Conservation (phyloP, 306 rosid genomes). For the Castanea crenata region DNA sequence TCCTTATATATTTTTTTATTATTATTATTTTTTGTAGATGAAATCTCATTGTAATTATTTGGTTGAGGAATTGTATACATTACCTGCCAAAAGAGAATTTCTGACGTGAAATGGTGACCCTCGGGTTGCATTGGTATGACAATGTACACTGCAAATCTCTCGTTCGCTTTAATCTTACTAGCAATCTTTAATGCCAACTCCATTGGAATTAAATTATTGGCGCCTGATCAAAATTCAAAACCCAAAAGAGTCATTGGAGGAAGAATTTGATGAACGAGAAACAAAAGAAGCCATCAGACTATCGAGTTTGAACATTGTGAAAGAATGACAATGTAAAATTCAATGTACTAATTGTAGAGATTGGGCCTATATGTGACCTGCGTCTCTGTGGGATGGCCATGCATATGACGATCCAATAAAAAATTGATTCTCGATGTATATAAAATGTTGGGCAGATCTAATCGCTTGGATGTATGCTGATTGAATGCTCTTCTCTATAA, state of each 20-base stretch:
- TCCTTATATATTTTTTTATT: not conserved
- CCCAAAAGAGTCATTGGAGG: not conserved
- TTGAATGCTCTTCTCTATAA: conserved; percentile 87
- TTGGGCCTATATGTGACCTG: conserved; percentile 56
- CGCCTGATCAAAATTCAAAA: conserved; percentile 49
- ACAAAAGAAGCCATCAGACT: not conserved
- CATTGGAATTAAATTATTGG: conserved; percentile 87
- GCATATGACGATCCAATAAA: conserved; percentile 89
- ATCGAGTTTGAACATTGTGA: too few species aligned
- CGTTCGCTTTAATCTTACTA: conserved; percentile 73
- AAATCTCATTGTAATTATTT: not conserved
- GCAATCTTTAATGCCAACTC: conserved; percentile 90
- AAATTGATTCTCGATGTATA: conserved; percentile 94
- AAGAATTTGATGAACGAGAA: not conserved
- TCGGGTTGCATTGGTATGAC: conserved; percentile 99
- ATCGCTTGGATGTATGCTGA: conserved; percentile 89
- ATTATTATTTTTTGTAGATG: too few species aligned
- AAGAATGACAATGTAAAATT: not conserved
- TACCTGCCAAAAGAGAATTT: conserved; percentile 96
- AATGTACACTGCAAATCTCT: conserved; percentile 80
- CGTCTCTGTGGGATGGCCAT: conserved; percentile 81
- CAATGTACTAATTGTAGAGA: conserved; percentile 18
- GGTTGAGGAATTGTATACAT: not conserved
- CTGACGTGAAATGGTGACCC: conserved; percentile 76
- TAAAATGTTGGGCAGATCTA: conserved; percentile 89